Base-by-base conservation (phyloP, 768 basidiomycete genomes). In the Rickenella mellea region DNA sequence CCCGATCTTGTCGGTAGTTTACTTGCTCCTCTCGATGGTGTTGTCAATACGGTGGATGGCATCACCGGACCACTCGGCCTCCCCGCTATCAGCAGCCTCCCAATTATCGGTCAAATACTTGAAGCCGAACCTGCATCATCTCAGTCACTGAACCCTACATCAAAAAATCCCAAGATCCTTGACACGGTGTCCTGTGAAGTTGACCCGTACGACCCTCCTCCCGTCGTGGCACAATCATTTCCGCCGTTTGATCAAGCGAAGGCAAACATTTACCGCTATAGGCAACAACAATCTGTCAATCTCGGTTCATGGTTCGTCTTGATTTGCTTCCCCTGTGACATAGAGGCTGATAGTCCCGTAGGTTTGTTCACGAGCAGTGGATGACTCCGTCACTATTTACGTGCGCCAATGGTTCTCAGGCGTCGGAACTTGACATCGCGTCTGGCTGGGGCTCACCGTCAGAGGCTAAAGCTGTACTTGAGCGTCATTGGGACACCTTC, bases 341-440 rank as follows among this genome's bases (percentile, higher is more conserved):
- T 41, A 9, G 38, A 28, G 21, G 29, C 32, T 43, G 11, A 50
- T 12, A 36, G 20, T 22, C 24, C 12, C 26, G 1, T 39, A 80
- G 78, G 78, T 83, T 84, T 52, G 79, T 83, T 5, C 73, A 78
- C 43, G 83, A 87, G 56, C 61, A 68, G 17, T 87, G 83, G 82
- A 83, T 86, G 77, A 73, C 73, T 1, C 78, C 80, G 3, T 78
- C 78, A 25, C 42, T 80, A 22, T 85, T 83, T 53, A 49, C 52
- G 4, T 78, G 78, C 42, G 80, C 82, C 3, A 53, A 64, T 17
- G 79, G 69, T 3, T 50, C 63, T 11, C 63, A 66, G 50, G 51
- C 60, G 2, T 70, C 80, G 2, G 83, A 85, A 53, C 55, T 78
- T 27, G 81, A 84, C 53, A 71, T 86, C 29, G 80, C 83, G 5